Conservation (phyloP, 1,284 basidiomycete species). For the Jaminaea rosea region DNA sequence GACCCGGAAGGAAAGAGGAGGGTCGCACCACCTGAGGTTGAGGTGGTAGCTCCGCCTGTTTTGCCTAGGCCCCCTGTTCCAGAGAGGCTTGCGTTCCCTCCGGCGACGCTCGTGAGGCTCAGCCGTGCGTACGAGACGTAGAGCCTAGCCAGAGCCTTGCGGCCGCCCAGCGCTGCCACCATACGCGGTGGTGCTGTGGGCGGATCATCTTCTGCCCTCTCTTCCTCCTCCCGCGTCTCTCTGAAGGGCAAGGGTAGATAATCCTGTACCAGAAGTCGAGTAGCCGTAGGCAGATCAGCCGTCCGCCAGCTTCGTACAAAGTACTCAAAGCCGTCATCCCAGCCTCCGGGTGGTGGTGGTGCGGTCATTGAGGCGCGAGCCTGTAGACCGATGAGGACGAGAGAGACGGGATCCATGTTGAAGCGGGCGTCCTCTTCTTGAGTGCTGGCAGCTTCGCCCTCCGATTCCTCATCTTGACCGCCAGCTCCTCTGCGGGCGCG, state of each 20-base stretch:
- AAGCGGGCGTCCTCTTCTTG: conserved; percentile 14
- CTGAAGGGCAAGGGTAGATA: conserved; percentile 18
- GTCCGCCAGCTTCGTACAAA: conserved; percentile 26
- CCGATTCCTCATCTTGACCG: too few relatives aligned
- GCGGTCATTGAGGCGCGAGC: conserved; percentile 1
- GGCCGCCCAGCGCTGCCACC: conserved; percentile 27
- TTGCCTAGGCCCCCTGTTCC: too few relatives aligned
- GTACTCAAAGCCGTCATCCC: conserved; percentile 27
- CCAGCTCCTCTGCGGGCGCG: too few relatives aligned
- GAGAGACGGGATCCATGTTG: conserved; percentile 33
- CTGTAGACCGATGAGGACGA: conserved; percentile 27
- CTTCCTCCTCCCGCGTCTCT: conserved; percentile 7
- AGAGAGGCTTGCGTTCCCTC: too few relatives aligned
- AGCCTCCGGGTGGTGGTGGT: conserved; percentile 6
- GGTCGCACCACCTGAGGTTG: conserved; percentile 13
- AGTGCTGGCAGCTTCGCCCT: too few relatives aligned
- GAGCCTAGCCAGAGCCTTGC: conserved; percentile 23
- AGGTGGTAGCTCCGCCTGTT: conserved; percentile 16
- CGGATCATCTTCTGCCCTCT: background rate
- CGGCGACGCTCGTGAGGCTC: too few relatives aligned
- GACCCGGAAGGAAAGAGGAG: conserved; percentile 22
- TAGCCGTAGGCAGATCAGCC: conserved; percentile 26
- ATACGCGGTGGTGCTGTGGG: conserved; percentile 17
- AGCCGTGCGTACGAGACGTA: conserved; percentile 27
- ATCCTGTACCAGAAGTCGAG: conserved; percentile 24